A percentile compares a stretch with the other conserved stretches of the same genome.
Conservation (phyloP, 805 yeast genomes). For the Candida montana region DNA sequence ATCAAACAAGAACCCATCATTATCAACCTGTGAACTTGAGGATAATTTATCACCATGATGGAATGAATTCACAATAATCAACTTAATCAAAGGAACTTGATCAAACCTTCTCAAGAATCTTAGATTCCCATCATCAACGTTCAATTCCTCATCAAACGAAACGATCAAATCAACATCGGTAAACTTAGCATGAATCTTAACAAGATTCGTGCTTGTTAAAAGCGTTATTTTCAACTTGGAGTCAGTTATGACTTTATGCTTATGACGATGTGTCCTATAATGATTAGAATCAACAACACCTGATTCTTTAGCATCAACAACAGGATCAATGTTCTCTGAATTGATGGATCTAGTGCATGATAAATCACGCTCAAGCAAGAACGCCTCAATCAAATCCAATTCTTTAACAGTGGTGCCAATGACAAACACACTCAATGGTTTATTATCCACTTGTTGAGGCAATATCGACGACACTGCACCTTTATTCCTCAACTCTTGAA, state of each 20-base stretch:
- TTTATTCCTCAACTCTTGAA: background rate
- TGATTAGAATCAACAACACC: too few species aligned
- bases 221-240: conserved; percentile 23
- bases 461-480: too few species aligned
- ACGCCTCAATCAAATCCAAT: conserved; percentile 72
- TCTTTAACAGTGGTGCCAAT: conserved; percentile 63
- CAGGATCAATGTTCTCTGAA: background rate
- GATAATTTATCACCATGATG: conserved; percentile 36
- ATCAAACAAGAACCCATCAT: background rate
- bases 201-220: conserved; percentile 2
- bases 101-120: conserved; percentile 20
- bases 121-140: conserved; percentile 28
- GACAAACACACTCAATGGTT: conserved; percentile 33
- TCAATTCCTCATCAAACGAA: conserved; percentile 42
- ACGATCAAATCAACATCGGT: conserved; percentile 37
- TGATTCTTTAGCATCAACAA: background rate
- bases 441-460: too few species aligned
- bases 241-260: background rate
- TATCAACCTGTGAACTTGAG: background rate
- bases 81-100: conserved; percentile 40
- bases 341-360: conserved; percentile 57
- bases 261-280: background rate
- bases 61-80: conserved; percentile 39
- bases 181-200: background rate
- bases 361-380: conserved; percentile 65